Conservation (phyloP, 495 filamentous ascomycete species). For the Hypoxylon cercidicola region DNA sequence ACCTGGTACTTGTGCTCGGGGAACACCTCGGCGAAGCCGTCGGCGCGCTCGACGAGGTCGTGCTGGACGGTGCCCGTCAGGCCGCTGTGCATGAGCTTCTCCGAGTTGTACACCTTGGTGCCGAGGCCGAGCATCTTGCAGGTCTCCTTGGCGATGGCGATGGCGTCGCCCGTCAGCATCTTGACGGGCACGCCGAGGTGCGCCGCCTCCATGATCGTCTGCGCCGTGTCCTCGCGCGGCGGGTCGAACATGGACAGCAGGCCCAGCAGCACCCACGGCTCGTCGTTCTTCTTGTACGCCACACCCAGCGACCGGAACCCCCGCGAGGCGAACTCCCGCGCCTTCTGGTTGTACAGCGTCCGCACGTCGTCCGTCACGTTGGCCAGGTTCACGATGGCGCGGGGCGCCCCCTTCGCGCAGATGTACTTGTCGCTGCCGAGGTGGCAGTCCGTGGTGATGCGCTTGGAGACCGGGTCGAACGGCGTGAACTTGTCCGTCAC, state of each 20-base stretch:
- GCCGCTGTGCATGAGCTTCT: slow-evolving; percentile 80
- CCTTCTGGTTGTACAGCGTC: slow-evolving; percentile 82
- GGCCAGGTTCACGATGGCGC: slow-evolving; percentile 81
- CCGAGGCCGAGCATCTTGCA: slow-evolving; percentile 89
- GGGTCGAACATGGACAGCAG: slow-evolving; percentile 93
- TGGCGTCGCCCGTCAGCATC: slow-evolving; percentile 95
- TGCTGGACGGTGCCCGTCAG: slow-evolving; percentile 91
- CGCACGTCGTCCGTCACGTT: slow-evolving; percentile 76
- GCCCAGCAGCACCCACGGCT: slow-evolving; percentile 87
- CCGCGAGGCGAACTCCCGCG: slow-evolving; percentile 86
- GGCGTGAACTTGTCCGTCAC: slow-evolving; percentile 81
- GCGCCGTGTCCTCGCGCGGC: slow-evolving; percentile 87
- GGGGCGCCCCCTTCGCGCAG: slow-evolving; percentile 90
- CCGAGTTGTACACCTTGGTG: slow-evolving; percentile 93
- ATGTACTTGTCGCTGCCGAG: slow-evolving; percentile 76
- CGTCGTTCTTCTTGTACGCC: slow-evolving; percentile 80
- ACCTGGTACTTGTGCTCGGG: slow-evolving; percentile 98
- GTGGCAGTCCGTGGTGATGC: slow-evolving; percentile 82
- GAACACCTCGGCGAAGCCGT: slow-evolving; percentile 96
- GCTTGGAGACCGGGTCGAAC: slow-evolving; percentile 95
- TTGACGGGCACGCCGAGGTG: slow-evolving; percentile 87
- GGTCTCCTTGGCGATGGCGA: slow-evolving; percentile 90
- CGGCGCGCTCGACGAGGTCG: slow-evolving; percentile 91
- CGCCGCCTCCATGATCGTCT: slow-evolving; percentile 89
- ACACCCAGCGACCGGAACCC: slow-evolving; percentile 94